Percentiles rank a stretch among this genome's conserved stretches.
Evolutionary conservation across 345 rosid genomes (phyloP).

Genomic region (Angophora floribunda): DNA sequence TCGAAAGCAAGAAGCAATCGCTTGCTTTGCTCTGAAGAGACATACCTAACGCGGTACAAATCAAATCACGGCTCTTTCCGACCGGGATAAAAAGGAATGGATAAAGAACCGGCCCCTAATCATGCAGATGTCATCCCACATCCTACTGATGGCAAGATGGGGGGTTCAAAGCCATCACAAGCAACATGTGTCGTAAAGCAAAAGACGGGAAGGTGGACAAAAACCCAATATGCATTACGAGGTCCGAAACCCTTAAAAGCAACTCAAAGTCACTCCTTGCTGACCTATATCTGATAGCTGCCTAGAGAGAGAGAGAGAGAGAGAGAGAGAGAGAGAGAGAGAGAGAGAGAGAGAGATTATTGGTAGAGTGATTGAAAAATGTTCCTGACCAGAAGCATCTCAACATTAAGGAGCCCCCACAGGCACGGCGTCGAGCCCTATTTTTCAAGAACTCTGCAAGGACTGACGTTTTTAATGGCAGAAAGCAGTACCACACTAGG

Average conservation of each 20-base stretch:
- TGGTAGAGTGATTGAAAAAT: neutral
- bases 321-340: neutral
- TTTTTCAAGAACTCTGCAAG: neutral
- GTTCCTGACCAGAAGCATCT: neutral
- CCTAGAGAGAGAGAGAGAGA: neutral
- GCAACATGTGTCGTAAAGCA: neutral
- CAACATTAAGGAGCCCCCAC: neutral
- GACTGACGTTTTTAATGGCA: neutral
- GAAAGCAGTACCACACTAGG: neutral
- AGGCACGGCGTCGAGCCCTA: neutral
- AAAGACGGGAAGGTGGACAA: neutral
- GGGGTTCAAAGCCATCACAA: neutral
- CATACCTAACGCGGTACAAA: neutral
- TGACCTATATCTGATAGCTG: neutral
- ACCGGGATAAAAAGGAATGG: neutral
- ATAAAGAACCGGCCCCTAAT: neutral
- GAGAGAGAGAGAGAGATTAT: neutral
- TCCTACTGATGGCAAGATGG: neutral
- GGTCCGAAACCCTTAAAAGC: neutral
- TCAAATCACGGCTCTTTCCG: neutral
- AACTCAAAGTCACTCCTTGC: neutral
- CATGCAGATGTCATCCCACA: neutral
- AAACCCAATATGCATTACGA: neutral
- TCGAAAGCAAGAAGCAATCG: neutral
- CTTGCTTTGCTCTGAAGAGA: neutral